Evolutionary conservation across 768 basidiomycete species (phyloP), one percentile per base, ranked within the genome.

Genomic region (Kwoniella shandongensis): DNA sequence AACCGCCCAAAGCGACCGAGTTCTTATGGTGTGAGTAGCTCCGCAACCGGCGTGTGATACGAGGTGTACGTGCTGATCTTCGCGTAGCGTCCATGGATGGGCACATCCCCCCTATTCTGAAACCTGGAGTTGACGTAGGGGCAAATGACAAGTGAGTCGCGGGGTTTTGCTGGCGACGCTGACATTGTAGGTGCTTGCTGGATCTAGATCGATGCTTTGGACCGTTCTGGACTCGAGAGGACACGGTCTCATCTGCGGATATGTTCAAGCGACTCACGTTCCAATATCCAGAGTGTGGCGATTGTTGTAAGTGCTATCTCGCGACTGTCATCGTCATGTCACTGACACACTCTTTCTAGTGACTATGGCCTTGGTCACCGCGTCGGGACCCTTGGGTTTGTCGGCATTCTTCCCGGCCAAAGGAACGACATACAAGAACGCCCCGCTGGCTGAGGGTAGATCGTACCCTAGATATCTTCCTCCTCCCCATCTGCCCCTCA

Each of bases 221-320:
- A 20, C 50, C 70, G 2, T 73, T 72, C 52, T 77, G 74, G 76
- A 61, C 57, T 5, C 22, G 61, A 18, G 36, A 44, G 0, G 61
- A 67, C 29, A 55, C 61, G n/a, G 54, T 66, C 0, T 29, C 62
- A 1, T 59, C 74, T 12, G 61, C 55, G 6, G 68, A 70, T 47
- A 71, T 74, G 71, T 76, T 77, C 53, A 74, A 68, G 44, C 64
- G 73, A 8, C 58, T 77, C 13, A 65, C 76, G 0, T 77, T 77
- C 54, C 63, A 69, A 41, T 58, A 72, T 42, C 72, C 76, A 1
- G 66, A 64, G 8, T 77, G 76, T 41, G 76, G 76, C 2, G 76
- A 77, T 51, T 77, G 76, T 56, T 27, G 71, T 73, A 32, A 62
- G 71, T 69, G 1, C n/a, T 6, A 20, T 44, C 11, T 46, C 8